Evolutionary conservation across 2,329 filamentous ascomycete species (phyloP).

Genomic region (Microcyclospora tardicrescens): DNA sequence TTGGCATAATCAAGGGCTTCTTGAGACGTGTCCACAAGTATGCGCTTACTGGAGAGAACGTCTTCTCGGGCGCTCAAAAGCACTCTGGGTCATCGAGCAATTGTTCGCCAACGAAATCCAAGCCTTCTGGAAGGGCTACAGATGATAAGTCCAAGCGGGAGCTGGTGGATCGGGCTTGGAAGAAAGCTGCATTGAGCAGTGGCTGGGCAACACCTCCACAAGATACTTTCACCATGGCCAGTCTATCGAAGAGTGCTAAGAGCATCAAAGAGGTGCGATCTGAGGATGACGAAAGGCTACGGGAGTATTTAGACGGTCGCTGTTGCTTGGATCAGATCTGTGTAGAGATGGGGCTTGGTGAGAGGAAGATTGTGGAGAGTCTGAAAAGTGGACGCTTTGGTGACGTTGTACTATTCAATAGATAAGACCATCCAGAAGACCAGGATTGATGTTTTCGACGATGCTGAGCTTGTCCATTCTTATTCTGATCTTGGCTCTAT

Average conservation of each 20-base stretch:
- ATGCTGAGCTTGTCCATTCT: too few relatives aligned
- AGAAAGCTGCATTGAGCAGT: slow-evolving; percentile 19
- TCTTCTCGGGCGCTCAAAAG: not conserved
- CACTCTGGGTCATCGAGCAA: slow-evolving; percentile 6
- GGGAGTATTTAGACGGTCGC: slow-evolving; percentile 58
- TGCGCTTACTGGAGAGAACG: slow-evolving; percentile 43
- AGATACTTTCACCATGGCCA: slow-evolving; percentile 12
- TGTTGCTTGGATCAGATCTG: slow-evolving; percentile 75
- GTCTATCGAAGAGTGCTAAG: slow-evolving; percentile 21
- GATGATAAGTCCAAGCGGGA: slow-evolving; percentile 7
- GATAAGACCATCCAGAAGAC: too few relatives aligned
- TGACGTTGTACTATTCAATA: slow-evolving; percentile 20
- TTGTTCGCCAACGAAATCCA: slow-evolving; percentile 5
- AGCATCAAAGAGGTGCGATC: slow-evolving; percentile 7
- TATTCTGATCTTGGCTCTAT: too few relatives aligned
- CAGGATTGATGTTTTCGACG: too few relatives aligned
- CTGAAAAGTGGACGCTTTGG: slow-evolving; percentile 40
- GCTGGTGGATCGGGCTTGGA: slow-evolving; percentile 20
- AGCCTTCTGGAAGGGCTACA: slow-evolving; percentile 1
- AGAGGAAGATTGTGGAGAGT: slow-evolving; percentile 56
- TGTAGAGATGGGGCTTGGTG: slow-evolving; percentile 57
- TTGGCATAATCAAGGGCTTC: slow-evolving; percentile 89
- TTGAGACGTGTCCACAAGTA: slow-evolving; percentile 90
- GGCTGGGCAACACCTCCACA: slow-evolving; percentile 19
- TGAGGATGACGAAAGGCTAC: slow-evolving; percentile 36